Evolutionary conservation across 495 filamentous ascomycete species (phyloP), one percentile per base, ranked within the genome.

Genomic region (Cairneyella variabilis): DNA sequence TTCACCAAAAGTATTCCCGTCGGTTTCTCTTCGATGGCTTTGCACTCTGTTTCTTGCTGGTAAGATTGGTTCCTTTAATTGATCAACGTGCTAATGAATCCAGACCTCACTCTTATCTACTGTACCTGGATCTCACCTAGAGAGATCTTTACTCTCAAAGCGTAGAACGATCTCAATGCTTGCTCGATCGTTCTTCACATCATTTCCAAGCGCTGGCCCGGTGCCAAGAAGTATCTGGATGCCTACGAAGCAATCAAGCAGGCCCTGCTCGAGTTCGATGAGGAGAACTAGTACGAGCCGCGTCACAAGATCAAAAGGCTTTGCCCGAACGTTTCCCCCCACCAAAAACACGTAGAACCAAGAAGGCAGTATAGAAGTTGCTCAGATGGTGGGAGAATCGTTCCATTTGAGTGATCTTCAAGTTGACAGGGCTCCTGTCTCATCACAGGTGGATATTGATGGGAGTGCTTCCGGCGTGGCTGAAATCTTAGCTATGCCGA

Each of bases 111-210:
- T 9, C 51, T 62, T 11, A 34, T 62, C 23, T 62, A 62, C 51
- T 62, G 59, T 38, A 44, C 47, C 3, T 62, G 59, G 56, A 54
- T 52, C 17, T 53, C 49, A 10, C 59, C 55, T n/a, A 17, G 25
- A 17, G 12, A 48, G n/a, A 46, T 61, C 8, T 59, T 48, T 38
- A 37, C 36, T 26, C 30, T 58, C 9, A 58, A 25, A 14, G 44
- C 56, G 16, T 32, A 17, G 12, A 59, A 54, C 38, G 56, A 62
- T 43, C 42, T 62, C 25, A 54, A 54, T 38, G 56, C 59, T 18
- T 62, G 59, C 44, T 44, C 32, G 9, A 59, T 59, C n/a, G 56
- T 62, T 18, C 51, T 62, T 11, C 59, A 62, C 32, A 55, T 62
- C 38, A 59, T 62, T 21, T 55, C 59, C 4, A 56, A 62, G 46